Evolutionary conservation across 805 yeast species (phyloP).

Genomic region (Barnettozyma sucrosica): DNA sequence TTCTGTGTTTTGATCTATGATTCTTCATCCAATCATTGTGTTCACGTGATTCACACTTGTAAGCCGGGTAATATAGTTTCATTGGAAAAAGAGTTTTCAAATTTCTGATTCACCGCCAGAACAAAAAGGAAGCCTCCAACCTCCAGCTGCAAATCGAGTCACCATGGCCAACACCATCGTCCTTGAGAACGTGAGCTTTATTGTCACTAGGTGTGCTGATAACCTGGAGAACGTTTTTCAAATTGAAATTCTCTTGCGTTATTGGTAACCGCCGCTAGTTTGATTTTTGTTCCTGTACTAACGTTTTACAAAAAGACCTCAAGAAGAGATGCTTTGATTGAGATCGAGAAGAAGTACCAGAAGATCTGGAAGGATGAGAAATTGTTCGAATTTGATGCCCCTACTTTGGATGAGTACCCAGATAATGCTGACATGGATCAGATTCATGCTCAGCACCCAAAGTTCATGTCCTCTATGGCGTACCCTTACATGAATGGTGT

Average conservation of each 20-base stretch:
- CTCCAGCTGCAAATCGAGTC: not conserved
- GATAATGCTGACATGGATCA: constrained; percentile 54
- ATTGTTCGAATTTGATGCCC: constrained; percentile 84
- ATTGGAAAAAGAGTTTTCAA: not conserved
- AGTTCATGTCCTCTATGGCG: constrained; percentile 90
- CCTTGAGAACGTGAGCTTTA: constrained; percentile 34
- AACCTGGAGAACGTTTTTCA: not conserved
- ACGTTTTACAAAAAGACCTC: constrained; percentile 49
- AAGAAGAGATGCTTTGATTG: constrained; percentile 91
- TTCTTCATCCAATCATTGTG: too few species aligned
- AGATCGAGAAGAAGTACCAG: constrained; percentile 84
- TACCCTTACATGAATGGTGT: constrained; percentile 99
- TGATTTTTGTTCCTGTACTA: constrained; percentile 3
- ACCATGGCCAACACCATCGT: constrained; percentile 29
- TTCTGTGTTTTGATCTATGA: not conserved
- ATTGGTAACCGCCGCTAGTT: not conserved
- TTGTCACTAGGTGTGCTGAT: not conserved
- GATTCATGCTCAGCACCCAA: constrained; percentile 74
- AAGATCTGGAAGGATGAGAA: constrained; percentile 82
- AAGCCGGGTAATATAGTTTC: not conserved
- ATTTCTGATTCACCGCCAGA: not conserved
- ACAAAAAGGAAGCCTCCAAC: not conserved
- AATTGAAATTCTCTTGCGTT: not conserved
- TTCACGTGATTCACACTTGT: not conserved
- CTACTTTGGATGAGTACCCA: constrained; percentile 61